These are phyloP conservation scores for Allantophomopsis lycopodina DNA, from an alignment of 2,329 filamentous ascomycete genomes.

Conservation along the genomic window DNA sequence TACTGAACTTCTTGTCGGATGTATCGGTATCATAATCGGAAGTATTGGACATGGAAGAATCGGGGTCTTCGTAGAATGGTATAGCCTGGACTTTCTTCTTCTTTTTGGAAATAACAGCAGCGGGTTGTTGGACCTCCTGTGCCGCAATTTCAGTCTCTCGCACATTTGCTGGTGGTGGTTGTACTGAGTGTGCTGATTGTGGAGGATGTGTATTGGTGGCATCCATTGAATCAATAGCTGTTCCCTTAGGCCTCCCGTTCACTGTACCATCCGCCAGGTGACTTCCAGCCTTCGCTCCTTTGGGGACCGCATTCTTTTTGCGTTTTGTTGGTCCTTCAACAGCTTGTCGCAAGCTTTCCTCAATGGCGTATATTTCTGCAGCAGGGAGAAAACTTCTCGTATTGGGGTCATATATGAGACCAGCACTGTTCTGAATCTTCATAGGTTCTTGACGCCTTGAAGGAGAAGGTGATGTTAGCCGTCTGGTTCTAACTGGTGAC, in stretches of 20 bases:
- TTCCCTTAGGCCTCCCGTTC: conserved; percentile 33
- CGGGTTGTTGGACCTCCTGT: background rate
- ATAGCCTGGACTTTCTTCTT: conserved; percentile 12
- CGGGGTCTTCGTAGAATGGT: conserved; percentile 12
- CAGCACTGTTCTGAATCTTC: conserved; percentile 21
- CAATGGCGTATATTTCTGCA: conserved; percentile 26
- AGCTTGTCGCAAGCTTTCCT: conserved; percentile 25
- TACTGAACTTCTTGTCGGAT: conserved; percentile 6
- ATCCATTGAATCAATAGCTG: conserved; percentile 25
- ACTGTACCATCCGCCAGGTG: conserved; percentile 35
- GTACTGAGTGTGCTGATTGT: conserved; percentile 1
- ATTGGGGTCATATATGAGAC: conserved; percentile 50
- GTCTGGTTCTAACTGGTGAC: conserved; percentile 13
- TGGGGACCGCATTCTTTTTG: conserved; percentile 19
- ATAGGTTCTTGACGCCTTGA: conserved; percentile 13
- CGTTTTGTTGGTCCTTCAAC: conserved; percentile 24
- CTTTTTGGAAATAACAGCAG: conserved; percentile 3
- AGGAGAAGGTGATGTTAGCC: conserved; percentile 16
- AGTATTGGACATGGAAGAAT: conserved; percentile 12
- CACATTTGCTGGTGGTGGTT: background rate
- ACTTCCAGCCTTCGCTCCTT: conserved; percentile 21
- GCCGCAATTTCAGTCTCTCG: conserved; percentile 3
- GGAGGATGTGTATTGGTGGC: conserved; percentile 5
- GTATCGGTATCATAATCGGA: conserved; percentile 17
- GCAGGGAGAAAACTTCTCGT: conserved; percentile 46